phyloP scores from a whole-genome alignment of 805 yeast genomes.

The Ascoidea rubescens region DNA sequence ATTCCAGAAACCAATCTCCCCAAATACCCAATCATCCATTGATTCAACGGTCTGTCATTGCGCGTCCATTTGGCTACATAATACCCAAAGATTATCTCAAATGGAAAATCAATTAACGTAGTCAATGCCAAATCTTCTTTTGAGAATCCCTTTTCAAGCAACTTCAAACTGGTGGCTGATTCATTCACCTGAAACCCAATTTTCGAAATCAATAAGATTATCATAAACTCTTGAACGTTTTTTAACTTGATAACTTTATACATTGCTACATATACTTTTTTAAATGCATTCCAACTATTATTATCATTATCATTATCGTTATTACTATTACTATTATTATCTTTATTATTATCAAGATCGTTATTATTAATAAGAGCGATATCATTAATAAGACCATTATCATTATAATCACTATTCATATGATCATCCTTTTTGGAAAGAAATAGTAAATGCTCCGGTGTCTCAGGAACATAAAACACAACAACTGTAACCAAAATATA shows the following conservation, averaged over 20 bases:
- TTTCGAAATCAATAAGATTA: constrained; percentile 68
- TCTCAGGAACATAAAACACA: constrained; percentile 56
- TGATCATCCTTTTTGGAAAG: constrained; percentile 13
- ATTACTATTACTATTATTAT: no score
- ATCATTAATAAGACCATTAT: constrained; percentile 1
- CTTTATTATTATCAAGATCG: not conserved
- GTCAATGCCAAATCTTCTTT: constrained; percentile 90
- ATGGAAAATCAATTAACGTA: constrained; percentile 88
- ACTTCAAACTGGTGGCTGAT: constrained; percentile 84
- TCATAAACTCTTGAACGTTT: constrained; percentile 59
- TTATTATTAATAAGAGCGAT: not conserved
- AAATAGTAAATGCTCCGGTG: constrained; percentile 34
- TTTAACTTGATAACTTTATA: constrained; percentile 51
- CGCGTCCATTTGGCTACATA: constrained; percentile 93
- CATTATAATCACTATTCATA: constrained; percentile 4
- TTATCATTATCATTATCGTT: not conserved
- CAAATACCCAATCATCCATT: constrained; percentile 81
- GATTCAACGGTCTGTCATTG: constrained; percentile 56
- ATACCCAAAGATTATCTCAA: constrained; percentile 89
- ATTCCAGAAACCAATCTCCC: constrained; percentile 71
- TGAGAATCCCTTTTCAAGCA: constrained; percentile 81
- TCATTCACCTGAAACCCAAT: constrained; percentile 94
- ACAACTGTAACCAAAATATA: constrained; percentile 55
- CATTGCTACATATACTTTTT: constrained; percentile 52
- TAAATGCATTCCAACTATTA: constrained; percentile 17